phyloP scores from a whole-genome alignment of 2,329 filamentous ascomycete species.

The Exophiala oligosperma region DNA sequence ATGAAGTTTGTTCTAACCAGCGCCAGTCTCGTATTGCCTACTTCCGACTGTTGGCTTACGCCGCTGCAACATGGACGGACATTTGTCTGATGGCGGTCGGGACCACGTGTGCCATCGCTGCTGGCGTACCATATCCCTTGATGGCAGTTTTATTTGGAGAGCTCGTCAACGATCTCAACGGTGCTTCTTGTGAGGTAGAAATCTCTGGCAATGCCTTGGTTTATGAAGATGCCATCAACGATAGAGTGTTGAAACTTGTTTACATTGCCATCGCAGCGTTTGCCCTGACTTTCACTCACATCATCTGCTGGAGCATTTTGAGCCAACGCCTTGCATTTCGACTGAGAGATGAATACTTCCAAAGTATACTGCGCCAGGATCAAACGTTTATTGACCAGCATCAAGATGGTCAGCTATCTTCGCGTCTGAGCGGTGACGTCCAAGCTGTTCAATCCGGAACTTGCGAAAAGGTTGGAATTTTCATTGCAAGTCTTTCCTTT shows the following conservation, averaged over 20 bases:
- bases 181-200: slow-evolving; percentile 12
- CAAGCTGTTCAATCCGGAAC: slow-evolving; percentile 48
- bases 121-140: slow-evolving; percentile 41
- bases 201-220: not conserved
- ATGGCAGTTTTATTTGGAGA: slow-evolving; percentile 43
- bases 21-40: slow-evolving; percentile 2
- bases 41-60: slow-evolving; percentile 13
- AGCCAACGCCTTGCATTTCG: slow-evolving; percentile 65
- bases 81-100: slow-evolving; percentile 28
- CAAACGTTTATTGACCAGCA: slow-evolving; percentile 37
- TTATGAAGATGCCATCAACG: slow-evolving; percentile 45
- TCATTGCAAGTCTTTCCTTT: slow-evolving; percentile 46
- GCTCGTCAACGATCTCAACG: slow-evolving; percentile 41
- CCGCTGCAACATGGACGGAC: slow-evolving; percentile 12
- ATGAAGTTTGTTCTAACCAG: not conserved
- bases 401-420: slow-evolving; percentile 48
- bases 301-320: slow-evolving; percentile 64
- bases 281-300: slow-evolving; percentile 59
- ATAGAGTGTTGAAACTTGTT: slow-evolving; percentile 61
- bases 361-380: slow-evolving; percentile 28
- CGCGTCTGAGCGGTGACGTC: slow-evolving; percentile 48
- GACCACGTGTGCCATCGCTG: slow-evolving; percentile 35
- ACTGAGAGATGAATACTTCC: slow-evolving; percentile 52
- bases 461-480: slow-evolving; percentile 51
- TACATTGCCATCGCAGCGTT: slow-evolving; percentile 66